Percentiles rank a stretch among this genome's conserved stretches.
These are phyloP conservation scores for Dendrobium nobile DNA, from an alignment of 106 monocot species.

Conservation along the genomic window DNA sequence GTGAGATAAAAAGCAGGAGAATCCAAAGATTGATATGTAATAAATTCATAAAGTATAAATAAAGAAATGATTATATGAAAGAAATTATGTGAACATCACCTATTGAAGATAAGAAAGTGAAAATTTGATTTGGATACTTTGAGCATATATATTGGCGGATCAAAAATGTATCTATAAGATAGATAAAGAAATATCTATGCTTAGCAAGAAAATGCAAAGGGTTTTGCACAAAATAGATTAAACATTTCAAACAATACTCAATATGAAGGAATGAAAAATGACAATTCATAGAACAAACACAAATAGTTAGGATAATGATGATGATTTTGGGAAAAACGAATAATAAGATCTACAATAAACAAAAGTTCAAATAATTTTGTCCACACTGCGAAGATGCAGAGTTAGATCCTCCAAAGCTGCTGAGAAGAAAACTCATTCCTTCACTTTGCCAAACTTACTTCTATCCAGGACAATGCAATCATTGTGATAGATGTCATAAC, in stretches of 20 bases:
- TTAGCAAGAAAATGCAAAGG: background rate
- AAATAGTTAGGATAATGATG: background rate
- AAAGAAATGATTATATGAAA: background rate
- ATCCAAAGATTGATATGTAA: background rate
- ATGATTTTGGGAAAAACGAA: background rate
- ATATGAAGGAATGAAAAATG: background rate
- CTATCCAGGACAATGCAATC: conserved; percentile 88
- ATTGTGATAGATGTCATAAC: conserved; percentile 93
- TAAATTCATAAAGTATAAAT: background rate
- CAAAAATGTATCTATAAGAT: background rate
- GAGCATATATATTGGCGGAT: background rate
- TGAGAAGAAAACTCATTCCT: background rate
- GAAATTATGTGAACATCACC: background rate
- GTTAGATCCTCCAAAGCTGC: background rate
- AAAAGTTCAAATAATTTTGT: background rate
- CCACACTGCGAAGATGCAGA: background rate
- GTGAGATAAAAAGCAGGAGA: too few relatives aligned
- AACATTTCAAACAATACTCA: background rate
- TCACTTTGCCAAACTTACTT: conserved; percentile 33
- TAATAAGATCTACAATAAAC: background rate
- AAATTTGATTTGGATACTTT: too few relatives aligned
- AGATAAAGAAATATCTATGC: background rate
- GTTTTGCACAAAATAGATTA: background rate
- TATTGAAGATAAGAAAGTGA: too few relatives aligned
- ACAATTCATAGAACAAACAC: background rate